Conservation (phyloP, 495 filamentous ascomycete genomes). For the Xanthoparmelia taractica region DNA sequence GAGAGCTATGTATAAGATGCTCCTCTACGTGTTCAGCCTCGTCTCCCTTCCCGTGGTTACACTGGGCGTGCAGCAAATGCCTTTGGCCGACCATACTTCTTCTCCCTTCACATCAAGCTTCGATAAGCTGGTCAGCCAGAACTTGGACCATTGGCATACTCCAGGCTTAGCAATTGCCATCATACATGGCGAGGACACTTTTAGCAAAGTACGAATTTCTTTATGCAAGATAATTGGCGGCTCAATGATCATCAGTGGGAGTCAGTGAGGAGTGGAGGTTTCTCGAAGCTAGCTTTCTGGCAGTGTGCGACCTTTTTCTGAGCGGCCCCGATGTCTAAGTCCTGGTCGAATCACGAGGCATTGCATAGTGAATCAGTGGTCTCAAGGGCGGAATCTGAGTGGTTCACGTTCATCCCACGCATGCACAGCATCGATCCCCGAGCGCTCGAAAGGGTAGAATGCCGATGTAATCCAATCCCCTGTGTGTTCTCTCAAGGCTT, state of each 20-base stretch:
- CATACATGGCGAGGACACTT: conserved; percentile 38
- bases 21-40: background rate
- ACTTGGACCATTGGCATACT: conserved; percentile 37
- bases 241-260: no score
- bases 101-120: conserved; percentile 32
- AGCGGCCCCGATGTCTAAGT: no score
- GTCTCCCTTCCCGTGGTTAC: background rate
- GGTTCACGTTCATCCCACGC: no score
- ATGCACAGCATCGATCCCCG: no score
- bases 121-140: conserved; percentile 27
- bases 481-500: no score
- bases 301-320: no score
- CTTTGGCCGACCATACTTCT: background rate
- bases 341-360: no score
- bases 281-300: background rate
- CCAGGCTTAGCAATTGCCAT: conserved; percentile 42
- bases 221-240: no score
- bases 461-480: no score
- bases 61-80: background rate
- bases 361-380: no score
- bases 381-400: no score
- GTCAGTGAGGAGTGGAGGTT: background rate
- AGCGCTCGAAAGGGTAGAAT: no score
- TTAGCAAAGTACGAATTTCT: conserved; percentile 27
- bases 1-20: background rate